Base-by-base conservation (phyloP, 805 yeast species). In the Starmerella geochares region DNA sequence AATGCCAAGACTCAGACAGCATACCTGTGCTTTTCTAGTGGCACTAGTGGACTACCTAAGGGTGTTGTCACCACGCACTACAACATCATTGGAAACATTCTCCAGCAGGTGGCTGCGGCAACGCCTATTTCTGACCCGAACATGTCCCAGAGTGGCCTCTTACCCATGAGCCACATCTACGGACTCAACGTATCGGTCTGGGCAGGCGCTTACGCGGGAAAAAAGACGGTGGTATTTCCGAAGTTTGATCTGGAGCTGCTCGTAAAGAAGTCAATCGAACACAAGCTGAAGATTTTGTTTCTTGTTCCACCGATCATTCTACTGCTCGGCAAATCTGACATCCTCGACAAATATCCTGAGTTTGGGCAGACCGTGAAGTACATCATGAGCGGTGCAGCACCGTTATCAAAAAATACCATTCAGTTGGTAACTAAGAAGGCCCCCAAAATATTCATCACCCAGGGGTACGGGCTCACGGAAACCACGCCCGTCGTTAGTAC, bases 31-130 rank as follows among this genome's bases (percentile, higher is more conserved):
- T 62, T 64, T 49, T 63, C 65, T 6, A 57, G 61, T 2, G 66
- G 67, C 3, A 64, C 69, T 19, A 62, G 66, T n/a, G 88, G 92
- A 49, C 75, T 80, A 38, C 86, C 90, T 54, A 84, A 83, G 68
- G 90, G 90, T 59, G 90, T 81, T 23, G 77, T 79, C 27, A 67
- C 81, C 54, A 71, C 76, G 27, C 87, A 83, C 55, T 64, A 62
- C 43, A 80, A 79, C 55, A 71, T 77, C 16, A 67, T 67, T 11
- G 61, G 72, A 24, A 70, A 70, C 48, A 58, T 64, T 2, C 41
- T 55, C 23, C 65, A 61, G 44, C 29, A 31, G 13, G 33, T 27
- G 5, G 13, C 44, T 2, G 5, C 39, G 21, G 25, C 39, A 2
- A 13, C 47, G 3, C 25, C 6, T 57, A 62, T 43, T 51, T 63